phyloP scores from a whole-genome alignment of 257 asterid species.

The Knoxia roxburghii region DNA sequence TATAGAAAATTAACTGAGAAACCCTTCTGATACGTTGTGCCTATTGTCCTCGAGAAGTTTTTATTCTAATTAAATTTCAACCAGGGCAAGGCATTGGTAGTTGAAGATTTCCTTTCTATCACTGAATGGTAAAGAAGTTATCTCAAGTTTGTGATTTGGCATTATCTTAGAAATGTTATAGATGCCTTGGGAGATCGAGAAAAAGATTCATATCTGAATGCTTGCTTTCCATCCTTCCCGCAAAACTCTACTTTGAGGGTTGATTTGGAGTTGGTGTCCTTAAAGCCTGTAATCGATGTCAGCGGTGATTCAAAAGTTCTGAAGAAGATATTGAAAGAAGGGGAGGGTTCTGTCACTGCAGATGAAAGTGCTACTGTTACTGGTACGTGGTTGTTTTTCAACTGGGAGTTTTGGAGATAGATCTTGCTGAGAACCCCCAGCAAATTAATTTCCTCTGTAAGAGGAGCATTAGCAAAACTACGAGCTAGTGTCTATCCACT shows the following conservation, averaged over 20 bases:
- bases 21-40: background rate
- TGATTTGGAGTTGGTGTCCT: constrained; percentile 42
- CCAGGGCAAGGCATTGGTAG: background rate
- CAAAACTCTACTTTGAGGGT: constrained; percentile 43
- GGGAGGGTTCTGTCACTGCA: constrained; percentile 53
- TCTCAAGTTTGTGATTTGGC: background rate
- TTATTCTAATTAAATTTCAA: background rate
- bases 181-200: constrained; percentile 52
- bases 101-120: background rate
- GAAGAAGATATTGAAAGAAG: constrained; percentile 62
- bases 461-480: background rate
- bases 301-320: constrained; percentile 52
- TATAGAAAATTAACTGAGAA: background rate
- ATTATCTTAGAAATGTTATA: constrained; percentile 24
- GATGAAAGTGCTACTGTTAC: constrained; percentile 62
- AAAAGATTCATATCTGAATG: constrained; percentile 21
- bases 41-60: background rate
- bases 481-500: constrained; percentile 3
- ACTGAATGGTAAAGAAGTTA: constrained; percentile 6
- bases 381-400: constrained; percentile 35
- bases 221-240: constrained; percentile 32
- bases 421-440: background rate
- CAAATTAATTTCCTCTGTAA: background rate
- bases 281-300: constrained; percentile 52
- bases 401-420: background rate